A percentile compares a stretch with the other conserved stretches of the same genome.
These are phyloP conservation scores for Phytophthora chlamydospora DNA, from an alignment of 352 stramenopile genomes.

Conservation along the genomic window DNA sequence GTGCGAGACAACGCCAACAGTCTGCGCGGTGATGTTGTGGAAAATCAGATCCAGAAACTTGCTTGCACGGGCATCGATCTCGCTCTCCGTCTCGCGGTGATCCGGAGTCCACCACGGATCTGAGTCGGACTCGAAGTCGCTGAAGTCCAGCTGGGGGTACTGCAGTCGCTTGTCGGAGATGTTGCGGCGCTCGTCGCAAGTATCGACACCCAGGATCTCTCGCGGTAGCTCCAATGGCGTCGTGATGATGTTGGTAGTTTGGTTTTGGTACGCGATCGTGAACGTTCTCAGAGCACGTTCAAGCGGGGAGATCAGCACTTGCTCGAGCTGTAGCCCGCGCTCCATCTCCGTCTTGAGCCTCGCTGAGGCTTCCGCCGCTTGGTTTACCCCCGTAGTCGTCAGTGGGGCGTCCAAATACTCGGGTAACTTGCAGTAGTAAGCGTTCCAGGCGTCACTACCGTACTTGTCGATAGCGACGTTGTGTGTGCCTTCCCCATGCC, in stretches of 20 bases:
- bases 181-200: constrained; percentile 28
- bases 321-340: constrained; percentile 18
- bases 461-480: constrained; percentile 39
- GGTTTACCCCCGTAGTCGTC: constrained; percentile 24
- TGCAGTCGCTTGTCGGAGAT: constrained; percentile 31
- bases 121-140: constrained; percentile 22
- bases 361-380: constrained; percentile 19
- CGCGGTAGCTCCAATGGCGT: constrained; percentile 30
- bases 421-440: constrained; percentile 33
- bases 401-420: constrained; percentile 34
- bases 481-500: constrained; percentile 36
- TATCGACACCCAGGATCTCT: constrained; percentile 28
- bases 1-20: constrained; percentile 31
- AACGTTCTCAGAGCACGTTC: constrained; percentile 32
- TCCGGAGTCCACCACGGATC: constrained; percentile 38
- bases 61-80: constrained; percentile 25
- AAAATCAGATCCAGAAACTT: constrained; percentile 31
- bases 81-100: constrained; percentile 24
- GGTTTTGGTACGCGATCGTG: constrained; percentile 29
- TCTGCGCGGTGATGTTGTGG: constrained; percentile 20
- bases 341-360: constrained; percentile 25
- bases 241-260: constrained; percentile 15
- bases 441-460: constrained; percentile 32
- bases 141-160: constrained; percentile 29
- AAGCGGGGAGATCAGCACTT: constrained; percentile 34